Percentiles rank a stretch among this genome's conserved stretches.
Conservation (phyloP, 306 rosid genomes). For the Acacia confusa region DNA sequence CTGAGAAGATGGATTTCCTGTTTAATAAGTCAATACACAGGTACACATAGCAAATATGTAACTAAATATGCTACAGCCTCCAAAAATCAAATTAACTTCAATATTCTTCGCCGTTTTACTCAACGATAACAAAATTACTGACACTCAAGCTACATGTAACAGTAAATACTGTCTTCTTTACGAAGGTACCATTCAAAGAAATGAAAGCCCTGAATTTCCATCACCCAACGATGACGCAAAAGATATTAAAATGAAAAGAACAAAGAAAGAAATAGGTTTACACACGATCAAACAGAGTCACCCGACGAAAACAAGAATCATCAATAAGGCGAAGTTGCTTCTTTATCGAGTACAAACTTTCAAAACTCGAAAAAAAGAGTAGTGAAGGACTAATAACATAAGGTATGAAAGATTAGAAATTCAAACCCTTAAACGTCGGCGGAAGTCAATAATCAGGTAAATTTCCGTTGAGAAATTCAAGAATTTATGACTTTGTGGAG, state of each 20-base stretch:
- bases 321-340: not conserved
- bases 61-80: not conserved
- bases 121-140: not conserved
- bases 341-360: not conserved
- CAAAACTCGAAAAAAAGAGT: not conserved
- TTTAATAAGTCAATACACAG: not conserved
- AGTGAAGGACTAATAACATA: not conserved
- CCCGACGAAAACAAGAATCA: not conserved
- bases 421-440: not conserved
- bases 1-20: not conserved
- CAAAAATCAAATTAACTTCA: not conserved
- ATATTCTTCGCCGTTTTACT: not conserved
- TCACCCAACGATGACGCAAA: not conserved
- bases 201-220: not conserved
- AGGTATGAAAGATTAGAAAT: not conserved
- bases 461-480: not conserved
- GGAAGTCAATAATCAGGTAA: not conserved
- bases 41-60: not conserved
- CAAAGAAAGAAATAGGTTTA: not conserved
- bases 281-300: slow-evolving; percentile 10
- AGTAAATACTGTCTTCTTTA: not conserved
- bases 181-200: not conserved
- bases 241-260: not conserved
- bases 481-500: not conserved
- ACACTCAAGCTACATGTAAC: not conserved